A percentile compares a stretch with the other conserved stretches of the same genome.
phyloP scores from a whole-genome alignment of 2,329 filamentous ascomycete genomes.

The Lachnellula subtilissima region DNA sequence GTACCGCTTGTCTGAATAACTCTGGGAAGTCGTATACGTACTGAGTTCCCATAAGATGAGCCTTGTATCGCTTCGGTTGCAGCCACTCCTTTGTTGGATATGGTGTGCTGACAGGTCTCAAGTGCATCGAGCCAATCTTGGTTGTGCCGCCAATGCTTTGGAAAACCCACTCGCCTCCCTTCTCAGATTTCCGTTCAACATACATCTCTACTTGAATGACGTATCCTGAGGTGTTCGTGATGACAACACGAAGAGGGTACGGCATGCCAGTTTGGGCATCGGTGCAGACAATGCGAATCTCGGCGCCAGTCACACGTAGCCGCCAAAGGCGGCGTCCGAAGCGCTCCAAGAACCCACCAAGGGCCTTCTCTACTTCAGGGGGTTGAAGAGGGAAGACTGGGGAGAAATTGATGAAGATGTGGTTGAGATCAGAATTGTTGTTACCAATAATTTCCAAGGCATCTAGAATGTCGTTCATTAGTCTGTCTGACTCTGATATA shows the following conservation, averaged over 20 bases:
- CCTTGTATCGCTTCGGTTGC: conserved; percentile 99
- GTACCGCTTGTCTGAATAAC: conserved; percentile 95
- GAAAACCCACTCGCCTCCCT: conserved; percentile 92
- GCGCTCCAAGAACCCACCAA: conserved; percentile 92
- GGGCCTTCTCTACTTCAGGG: conserved; percentile 82
- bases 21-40: conserved; percentile 99
- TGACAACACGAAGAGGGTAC: conserved; percentile 90
- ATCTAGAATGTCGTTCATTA: conserved; percentile 97
- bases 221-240: conserved; percentile 97
- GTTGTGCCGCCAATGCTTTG: conserved; percentile 93
- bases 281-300: conserved; percentile 98
- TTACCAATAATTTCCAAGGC: conserved; percentile 98
- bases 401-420: conserved; percentile 99
- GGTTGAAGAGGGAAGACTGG: conserved; percentile 92
- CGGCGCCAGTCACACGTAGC: conserved; percentile 91
- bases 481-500: conserved; percentile 90
- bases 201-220: conserved; percentile 98
- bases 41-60: conserved; percentile 97
- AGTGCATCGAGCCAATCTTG: conserved; percentile 92
- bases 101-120: conserved; percentile 83
- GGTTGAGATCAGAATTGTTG: conserved; percentile 98
- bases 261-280: conserved; percentile 78
- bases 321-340: conserved; percentile 95
- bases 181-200: conserved; percentile 95
- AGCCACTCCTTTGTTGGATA: conserved; percentile 98